Percentiles rank a stretch among this genome's conserved stretches.
phyloP scores from a whole-genome alignment of 1,284 basidiomycete species.

The Phellopilus nigrolimitatus region DNA sequence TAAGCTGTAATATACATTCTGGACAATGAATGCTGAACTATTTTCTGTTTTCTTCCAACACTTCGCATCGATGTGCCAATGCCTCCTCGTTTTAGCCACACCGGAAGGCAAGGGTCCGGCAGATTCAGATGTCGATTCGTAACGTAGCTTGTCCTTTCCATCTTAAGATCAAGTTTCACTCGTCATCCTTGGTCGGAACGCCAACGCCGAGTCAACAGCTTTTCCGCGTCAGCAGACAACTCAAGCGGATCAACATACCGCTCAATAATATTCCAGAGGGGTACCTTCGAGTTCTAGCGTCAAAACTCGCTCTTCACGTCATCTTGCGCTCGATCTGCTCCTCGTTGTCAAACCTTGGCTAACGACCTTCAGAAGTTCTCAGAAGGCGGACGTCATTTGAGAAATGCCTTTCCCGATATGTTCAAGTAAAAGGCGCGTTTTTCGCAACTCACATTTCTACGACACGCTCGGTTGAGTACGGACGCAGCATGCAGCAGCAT shows the following conservation, averaged over 20 bases:
- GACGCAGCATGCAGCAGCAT: background rate
- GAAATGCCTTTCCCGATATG: too few species aligned
- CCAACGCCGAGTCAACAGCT: too few species aligned
- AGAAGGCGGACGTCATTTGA: too few species aligned
- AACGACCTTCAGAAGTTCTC: too few species aligned
- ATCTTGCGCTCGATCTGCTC: too few species aligned
- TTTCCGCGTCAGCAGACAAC: too few species aligned
- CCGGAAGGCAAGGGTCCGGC: background rate
- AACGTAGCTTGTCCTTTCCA: background rate
- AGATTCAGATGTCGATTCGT: background rate
- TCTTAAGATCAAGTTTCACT: background rate
- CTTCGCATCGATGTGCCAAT: background rate
- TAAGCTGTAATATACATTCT: constrained; percentile 3
- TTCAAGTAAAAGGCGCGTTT: background rate
- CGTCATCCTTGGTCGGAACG: too few species aligned
- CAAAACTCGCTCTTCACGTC: too few species aligned
- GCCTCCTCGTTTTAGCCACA: too few species aligned
- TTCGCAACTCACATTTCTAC: background rate
- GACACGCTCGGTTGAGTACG: background rate
- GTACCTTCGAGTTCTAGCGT: background rate
- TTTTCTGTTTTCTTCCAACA: background rate
- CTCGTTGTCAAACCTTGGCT: too few species aligned
- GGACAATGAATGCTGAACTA: constrained; percentile 4
- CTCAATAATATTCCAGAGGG: background rate
- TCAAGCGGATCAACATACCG: too few species aligned